Evolutionary conservation across 208 protist species (phyloP).

Genomic region (Leishmania lainsoni): DNA sequence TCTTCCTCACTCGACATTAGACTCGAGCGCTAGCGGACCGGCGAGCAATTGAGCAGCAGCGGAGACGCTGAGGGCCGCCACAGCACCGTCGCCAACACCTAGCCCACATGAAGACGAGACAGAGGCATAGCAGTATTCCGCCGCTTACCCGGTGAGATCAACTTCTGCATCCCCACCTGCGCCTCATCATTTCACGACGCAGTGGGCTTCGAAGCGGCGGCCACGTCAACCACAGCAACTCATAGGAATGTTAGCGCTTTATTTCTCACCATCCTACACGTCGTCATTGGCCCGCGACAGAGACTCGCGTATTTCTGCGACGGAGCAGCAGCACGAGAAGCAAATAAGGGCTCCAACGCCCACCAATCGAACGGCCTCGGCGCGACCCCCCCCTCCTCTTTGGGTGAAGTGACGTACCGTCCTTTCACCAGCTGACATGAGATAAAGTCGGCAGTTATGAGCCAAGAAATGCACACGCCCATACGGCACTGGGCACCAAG

Average conservation of each 20-base stretch:
- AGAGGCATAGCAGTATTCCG: background rate
- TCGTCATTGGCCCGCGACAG: slow-evolving; percentile 4
- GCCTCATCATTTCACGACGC: background rate
- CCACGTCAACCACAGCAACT: slow-evolving; percentile 6
- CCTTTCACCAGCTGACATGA: background rate
- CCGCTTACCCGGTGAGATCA: background rate
- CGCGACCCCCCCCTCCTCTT: background rate
- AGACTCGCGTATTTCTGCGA: background rate
- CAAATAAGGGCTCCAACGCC: background rate
- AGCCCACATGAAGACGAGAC: slow-evolving; percentile 12
- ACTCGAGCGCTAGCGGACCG: background rate
- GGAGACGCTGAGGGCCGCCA: slow-evolving; percentile 17
- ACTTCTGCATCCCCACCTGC: background rate
- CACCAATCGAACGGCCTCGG: background rate
- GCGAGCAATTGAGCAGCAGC: background rate
- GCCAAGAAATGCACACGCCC: background rate
- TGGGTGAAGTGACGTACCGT: background rate
- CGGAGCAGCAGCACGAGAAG: background rate
- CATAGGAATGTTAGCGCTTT: slow-evolving; percentile 12
- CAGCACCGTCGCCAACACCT: slow-evolving; percentile 25
- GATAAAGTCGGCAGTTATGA: background rate
- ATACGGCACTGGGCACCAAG: background rate
- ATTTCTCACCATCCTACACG: slow-evolving; percentile 11
- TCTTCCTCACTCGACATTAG: background rate
- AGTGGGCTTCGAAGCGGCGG: background rate